phyloP scores from a whole-genome alignment of 495 filamentous ascomycete genomes.

The Talaromyces thailandensis region DNA sequence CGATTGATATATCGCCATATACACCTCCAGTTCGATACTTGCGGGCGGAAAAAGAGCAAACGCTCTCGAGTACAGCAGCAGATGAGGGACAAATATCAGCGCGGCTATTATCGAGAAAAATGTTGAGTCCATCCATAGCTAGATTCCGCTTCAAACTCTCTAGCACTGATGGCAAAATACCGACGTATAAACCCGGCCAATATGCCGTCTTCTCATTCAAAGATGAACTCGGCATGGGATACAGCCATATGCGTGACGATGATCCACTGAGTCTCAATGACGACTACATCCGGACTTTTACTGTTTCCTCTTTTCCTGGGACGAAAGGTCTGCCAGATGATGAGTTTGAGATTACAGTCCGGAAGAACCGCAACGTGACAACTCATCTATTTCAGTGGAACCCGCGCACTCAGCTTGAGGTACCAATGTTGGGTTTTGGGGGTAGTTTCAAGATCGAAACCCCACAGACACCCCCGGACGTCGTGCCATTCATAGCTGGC shows the following conservation, averaged over 20 bases:
- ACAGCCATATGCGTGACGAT: conserved; percentile 70
- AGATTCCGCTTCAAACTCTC: conserved; percentile 53
- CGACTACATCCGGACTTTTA: conserved; percentile 76
- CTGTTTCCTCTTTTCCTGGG: conserved; percentile 51
- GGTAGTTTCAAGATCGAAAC: conserved; percentile 53
- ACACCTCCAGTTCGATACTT: conserved; percentile 56
- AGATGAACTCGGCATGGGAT: conserved; percentile 58
- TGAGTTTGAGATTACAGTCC: conserved; percentile 62
- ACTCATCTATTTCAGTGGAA: conserved; percentile 51
- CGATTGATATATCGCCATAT: conserved; percentile 57
- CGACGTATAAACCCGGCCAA: conserved; percentile 58
- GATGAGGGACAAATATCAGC: conserved; percentile 28
- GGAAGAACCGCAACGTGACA: conserved; percentile 60
- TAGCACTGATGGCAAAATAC: conserved; percentile 24
- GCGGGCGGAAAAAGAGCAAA: conserved; percentile 31
- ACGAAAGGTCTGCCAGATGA: conserved; percentile 18
- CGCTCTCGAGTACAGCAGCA: conserved; percentile 10
- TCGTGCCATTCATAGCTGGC: conserved; percentile 51
- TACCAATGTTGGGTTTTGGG: conserved; percentile 63
- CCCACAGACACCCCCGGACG: conserved; percentile 17
- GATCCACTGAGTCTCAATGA: conserved; percentile 74
- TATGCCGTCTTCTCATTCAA: conserved; percentile 66
- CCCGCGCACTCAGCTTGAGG: conserved; percentile 42
- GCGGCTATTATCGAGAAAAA: conserved; percentile 41
- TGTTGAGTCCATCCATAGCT: conserved; percentile 54